phyloP scores from a whole-genome alignment of 192 early-diverging fungal species.

The Entomortierella chlamydospora region DNA sequence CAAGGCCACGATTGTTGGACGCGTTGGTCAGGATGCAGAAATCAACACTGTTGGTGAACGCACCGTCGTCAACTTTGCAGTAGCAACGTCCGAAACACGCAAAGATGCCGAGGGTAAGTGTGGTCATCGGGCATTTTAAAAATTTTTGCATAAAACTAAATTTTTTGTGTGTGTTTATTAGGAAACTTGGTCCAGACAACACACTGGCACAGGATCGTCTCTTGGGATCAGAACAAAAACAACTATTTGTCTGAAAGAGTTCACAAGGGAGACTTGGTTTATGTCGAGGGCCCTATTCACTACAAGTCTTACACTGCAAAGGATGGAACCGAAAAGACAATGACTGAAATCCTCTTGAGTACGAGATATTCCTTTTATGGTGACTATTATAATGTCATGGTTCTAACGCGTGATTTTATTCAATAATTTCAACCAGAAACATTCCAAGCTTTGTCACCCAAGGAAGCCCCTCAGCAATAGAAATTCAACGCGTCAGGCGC shows the following conservation, averaged over 20 bases:
- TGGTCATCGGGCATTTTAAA: neutral
- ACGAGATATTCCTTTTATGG: conserved; percentile 9
- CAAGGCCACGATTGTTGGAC: conserved; percentile 74
- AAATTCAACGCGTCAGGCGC: neutral
- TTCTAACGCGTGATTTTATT: too few species aligned
- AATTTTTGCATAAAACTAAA: neutral
- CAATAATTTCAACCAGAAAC: conserved; percentile 2
- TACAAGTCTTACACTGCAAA: conserved; percentile 73
- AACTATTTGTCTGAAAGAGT: conserved; percentile 56
- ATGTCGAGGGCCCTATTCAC: conserved; percentile 72
- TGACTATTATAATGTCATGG: neutral
- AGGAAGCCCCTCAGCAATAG: conserved; percentile 22
- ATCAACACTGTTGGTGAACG: conserved; percentile 57
- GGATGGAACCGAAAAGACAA: conserved; percentile 66
- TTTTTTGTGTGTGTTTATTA: conserved; percentile 13
- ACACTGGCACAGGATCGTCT: conserved; percentile 74
- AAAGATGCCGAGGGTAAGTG: conserved; percentile 67
- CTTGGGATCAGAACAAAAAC: conserved; percentile 54
- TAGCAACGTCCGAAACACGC: conserved; percentile 71
- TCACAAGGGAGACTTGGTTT: conserved; percentile 73
- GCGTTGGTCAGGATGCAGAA: conserved; percentile 71
- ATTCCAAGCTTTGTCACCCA: conserved; percentile 39
- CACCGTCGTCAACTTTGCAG: conserved; percentile 66
- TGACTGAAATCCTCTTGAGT: conserved; percentile 64
- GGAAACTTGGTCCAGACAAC: conserved; percentile 75